phyloP scores from a whole-genome alignment of 257 asterid genomes.

The Solanum ossicruentum region DNA sequence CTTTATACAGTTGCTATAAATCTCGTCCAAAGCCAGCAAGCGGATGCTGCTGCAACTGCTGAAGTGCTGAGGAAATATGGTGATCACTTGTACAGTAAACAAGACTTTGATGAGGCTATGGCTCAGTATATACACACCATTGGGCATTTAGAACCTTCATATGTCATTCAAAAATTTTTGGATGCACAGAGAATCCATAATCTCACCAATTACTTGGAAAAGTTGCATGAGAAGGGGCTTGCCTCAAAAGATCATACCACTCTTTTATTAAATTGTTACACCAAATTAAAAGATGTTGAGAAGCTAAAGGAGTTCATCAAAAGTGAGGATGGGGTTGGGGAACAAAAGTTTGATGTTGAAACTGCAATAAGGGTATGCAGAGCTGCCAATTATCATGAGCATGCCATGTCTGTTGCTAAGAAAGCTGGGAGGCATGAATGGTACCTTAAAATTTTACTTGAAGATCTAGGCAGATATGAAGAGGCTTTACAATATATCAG shows the following conservation, averaged over 20 bases:
- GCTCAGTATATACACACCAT: constrained; percentile 81
- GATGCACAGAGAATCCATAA: constrained; percentile 96
- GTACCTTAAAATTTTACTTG: constrained; percentile 90
- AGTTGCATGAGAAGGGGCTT: constrained; percentile 88
- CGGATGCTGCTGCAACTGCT: constrained; percentile 93
- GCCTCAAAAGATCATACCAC: constrained; percentile 96
- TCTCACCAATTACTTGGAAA: constrained; percentile 86
- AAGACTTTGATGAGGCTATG: constrained; percentile 86
- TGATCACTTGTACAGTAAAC: constrained; percentile 80
- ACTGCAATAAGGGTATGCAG: constrained; percentile 95
- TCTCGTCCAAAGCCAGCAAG: constrained; percentile 92
- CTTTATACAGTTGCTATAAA: constrained; percentile 87
- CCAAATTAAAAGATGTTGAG: constrained; percentile 91
- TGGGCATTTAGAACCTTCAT: constrained; percentile 93
- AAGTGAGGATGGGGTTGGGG: constrained; percentile 74
- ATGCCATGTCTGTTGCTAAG: constrained; percentile 96
- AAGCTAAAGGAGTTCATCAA: constrained; percentile 76
- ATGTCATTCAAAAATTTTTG: constrained; percentile 87
- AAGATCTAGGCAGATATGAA: constrained; percentile 83
- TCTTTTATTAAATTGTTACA: constrained; percentile 85
- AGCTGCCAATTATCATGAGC: constrained; percentile 96
- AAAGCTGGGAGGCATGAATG: constrained; percentile 92
- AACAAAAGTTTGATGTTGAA: constrained; percentile 84
- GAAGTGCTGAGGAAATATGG: constrained; percentile 94
- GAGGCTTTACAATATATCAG: constrained; percentile 85